phyloP scores from a whole-genome alignment of 805 yeast genomes.

The Zygotorulaspora chibaensis region DNA sequence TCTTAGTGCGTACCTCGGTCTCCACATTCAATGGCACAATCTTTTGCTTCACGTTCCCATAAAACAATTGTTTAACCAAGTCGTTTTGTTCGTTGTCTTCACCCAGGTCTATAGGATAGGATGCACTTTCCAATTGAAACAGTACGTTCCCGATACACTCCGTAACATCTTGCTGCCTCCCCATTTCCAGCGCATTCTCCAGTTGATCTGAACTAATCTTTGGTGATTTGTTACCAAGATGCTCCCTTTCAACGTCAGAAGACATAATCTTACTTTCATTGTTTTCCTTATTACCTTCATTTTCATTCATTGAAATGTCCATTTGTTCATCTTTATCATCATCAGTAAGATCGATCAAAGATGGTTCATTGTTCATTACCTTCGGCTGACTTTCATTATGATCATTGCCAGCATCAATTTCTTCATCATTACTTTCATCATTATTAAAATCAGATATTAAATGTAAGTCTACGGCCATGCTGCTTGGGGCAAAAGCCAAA shows the following conservation, averaged over 20 bases:
- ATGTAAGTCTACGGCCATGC: slow-evolving; percentile 59
- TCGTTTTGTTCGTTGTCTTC: slow-evolving; percentile 80
- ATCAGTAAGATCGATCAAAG: slow-evolving; percentile 4
- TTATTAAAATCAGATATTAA: slow-evolving; percentile 3
- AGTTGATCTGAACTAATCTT: slow-evolving; percentile 53
- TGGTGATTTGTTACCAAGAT: slow-evolving; percentile 24
- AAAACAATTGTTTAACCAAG: slow-evolving; percentile 71
- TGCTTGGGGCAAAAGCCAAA: slow-evolving; percentile 74
- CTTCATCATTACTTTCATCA: neutral
- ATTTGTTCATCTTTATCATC: slow-evolving; percentile 1
- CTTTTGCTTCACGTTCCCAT: slow-evolving; percentile 79
- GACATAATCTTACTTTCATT: neutral
- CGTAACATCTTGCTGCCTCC: slow-evolving; percentile 95
- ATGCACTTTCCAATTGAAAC: slow-evolving; percentile 84
- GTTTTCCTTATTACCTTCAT: slow-evolving; percentile 1
- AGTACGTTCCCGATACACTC: slow-evolving; percentile 94
- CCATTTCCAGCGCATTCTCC: slow-evolving; percentile 71
- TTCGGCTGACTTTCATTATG: neutral
- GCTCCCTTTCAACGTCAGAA: slow-evolving; percentile 13
- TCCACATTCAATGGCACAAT: slow-evolving; percentile 48
- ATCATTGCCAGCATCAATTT: neutral
- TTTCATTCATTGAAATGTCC: slow-evolving; percentile 9
- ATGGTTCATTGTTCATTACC: slow-evolving; percentile 5
- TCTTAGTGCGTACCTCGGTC: slow-evolving; percentile 43
- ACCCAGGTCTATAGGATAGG: slow-evolving; percentile 61